Base-by-base conservation (phyloP, 345 rosid species). In the Rhizophora mangle region DNA sequence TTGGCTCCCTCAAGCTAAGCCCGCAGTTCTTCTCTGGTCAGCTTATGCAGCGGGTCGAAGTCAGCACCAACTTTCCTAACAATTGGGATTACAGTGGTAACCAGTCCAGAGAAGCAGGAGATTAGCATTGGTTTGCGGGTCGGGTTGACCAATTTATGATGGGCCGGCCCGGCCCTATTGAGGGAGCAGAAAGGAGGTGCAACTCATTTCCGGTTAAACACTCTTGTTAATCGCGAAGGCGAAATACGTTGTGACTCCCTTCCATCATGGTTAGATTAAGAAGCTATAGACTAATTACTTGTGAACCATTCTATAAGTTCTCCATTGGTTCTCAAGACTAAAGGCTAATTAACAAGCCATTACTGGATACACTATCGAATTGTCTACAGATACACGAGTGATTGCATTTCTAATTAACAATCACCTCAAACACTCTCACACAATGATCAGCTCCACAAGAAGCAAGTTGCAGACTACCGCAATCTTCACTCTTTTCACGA, bases 361-460 rank as follows among this genome's bases (percentile, higher is more conserved):
- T 56, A 56, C 22, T 24, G 7, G n/a, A 43, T 20, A 6, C 64
- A 22, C 34, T 73, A 39, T 22, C 63, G 55, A 68, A 49, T 69
- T 63, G 60, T 6, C 1, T 20, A 32, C 19, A 39, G 65, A 49
- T 55, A 57, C 65, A 64, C 18, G 29, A 11, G 19, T 9, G 31
- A 16, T 49, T 3, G 27, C 60, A 2, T 10, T 8, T 39, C 71
- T 55, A 65, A 16, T 52, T 30, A 26, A 51, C 69, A 60, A 62
- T 82, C 54, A 89, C 85, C 53, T 89, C 85, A 63, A 85, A 88
- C 61, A 94, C 81, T 75, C 97, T 82, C 29, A 91, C 92, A 64
- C 93, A 88, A n/a, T 89, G 85, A 79, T 94, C 98, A 47, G 86
- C 87, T 66, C 97, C 95, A 32, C 98, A 91, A 16, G 95, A 87